Conservation (phyloP, 306 rosid species). For the Myrica gale region DNA sequence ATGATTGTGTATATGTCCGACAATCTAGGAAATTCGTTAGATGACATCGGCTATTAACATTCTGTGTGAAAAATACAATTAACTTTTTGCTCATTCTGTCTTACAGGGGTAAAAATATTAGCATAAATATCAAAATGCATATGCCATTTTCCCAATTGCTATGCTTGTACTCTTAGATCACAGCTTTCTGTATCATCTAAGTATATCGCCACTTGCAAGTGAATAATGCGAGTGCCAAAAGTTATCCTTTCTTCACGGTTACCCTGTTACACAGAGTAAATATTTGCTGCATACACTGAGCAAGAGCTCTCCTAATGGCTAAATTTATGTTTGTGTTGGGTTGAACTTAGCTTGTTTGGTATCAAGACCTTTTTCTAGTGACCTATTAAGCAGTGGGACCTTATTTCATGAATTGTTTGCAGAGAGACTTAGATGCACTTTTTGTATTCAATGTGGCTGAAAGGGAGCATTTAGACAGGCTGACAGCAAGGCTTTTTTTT, state of each 20-base stretch:
- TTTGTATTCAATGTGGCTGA: constrained; percentile 69
- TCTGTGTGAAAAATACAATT: too few species aligned
- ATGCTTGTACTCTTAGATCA: neutral
- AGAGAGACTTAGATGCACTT: constrained; percentile 80
- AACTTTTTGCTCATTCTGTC: too few species aligned
- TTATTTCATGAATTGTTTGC: constrained; percentile 29
- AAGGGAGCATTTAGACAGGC: constrained; percentile 76
- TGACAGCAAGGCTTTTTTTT: constrained; percentile 89
- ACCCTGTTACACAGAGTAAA: neutral
- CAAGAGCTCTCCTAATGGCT: neutral
- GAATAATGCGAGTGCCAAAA: neutral
- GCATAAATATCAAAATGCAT: neutral
- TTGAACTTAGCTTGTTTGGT: neutral
- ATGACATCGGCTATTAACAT: too few species aligned
- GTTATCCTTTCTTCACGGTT: neutral
- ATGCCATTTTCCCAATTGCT: neutral
- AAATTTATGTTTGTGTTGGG: neutral
- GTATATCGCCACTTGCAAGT: neutral
- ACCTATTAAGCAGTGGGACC: neutral
- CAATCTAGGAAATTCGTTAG: too few species aligned
- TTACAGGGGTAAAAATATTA: too few species aligned
- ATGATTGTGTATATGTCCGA: too few species aligned
- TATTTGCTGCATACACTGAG: neutral
- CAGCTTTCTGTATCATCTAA: neutral
- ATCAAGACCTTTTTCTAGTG: neutral